phyloP scores from a whole-genome alignment of 2,329 filamentous ascomycete genomes.

The Fusarium sp. region DNA sequence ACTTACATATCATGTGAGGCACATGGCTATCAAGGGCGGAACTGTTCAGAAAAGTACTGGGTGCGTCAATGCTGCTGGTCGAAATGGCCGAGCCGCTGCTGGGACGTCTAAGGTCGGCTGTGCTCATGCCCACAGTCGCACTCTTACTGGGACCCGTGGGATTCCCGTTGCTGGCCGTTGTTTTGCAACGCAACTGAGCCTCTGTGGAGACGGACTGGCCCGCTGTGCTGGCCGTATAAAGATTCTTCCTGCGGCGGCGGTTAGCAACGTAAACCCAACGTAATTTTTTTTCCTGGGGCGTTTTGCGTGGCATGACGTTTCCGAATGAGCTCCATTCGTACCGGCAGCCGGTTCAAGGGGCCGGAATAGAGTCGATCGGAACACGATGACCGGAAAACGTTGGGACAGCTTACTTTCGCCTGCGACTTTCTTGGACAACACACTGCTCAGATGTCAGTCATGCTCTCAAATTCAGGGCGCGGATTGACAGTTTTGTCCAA shows the following conservation, averaged over 20 bases:
- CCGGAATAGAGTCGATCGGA: constrained; percentile 8
- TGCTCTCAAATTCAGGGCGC: constrained; percentile 9
- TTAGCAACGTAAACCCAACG: constrained; percentile 35
- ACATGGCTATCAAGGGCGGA: constrained; percentile 54
- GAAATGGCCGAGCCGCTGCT: constrained; percentile 49
- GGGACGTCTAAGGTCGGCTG: constrained; percentile 51
- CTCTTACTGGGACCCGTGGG: constrained; percentile 26
- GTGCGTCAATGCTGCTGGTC: constrained; percentile 45
- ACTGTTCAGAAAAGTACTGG: constrained; percentile 40
- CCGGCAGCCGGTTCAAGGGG: constrained; percentile 1
- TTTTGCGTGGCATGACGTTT: constrained; percentile 32
- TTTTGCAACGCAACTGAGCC: constrained; percentile 55
- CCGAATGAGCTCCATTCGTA: constrained; percentile 14
- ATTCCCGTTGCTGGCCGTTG: constrained; percentile 42
- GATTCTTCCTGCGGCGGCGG: constrained; percentile 53
- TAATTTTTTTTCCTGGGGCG: not conserved
- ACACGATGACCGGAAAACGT: constrained; percentile 10
- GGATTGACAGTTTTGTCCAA: constrained; percentile 9
- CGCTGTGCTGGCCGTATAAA: constrained; percentile 51
- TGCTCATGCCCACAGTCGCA: constrained; percentile 35
- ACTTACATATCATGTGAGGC: constrained; percentile 61
- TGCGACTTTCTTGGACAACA: constrained; percentile 80
- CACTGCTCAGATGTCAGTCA: constrained; percentile 54
- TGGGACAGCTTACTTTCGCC: constrained; percentile 75
- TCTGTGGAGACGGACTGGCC: constrained; percentile 53